These are phyloP conservation scores for Cystofilobasidium ferigula DNA, from an alignment of 768 basidiomycete species.

Conservation along the genomic window DNA sequence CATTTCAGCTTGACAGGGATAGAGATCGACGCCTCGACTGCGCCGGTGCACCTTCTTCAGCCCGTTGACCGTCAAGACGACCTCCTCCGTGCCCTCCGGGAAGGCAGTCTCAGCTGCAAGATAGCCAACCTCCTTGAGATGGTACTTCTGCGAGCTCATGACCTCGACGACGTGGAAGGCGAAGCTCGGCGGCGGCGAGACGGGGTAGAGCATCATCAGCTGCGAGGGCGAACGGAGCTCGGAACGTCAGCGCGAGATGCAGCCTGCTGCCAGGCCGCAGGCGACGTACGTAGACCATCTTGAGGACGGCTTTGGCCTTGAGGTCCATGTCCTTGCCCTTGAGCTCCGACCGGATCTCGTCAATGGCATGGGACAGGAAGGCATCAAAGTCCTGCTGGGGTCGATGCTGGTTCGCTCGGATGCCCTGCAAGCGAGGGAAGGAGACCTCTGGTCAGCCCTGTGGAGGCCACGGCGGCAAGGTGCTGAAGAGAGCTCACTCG, in stretches of 20 bases:
- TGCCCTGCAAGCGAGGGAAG: constrained; percentile 36
- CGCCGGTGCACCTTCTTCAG: constrained; percentile 65
- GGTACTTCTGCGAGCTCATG: constrained; percentile 84
- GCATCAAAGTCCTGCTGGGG: constrained; percentile 70
- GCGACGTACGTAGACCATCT: constrained; percentile 82
- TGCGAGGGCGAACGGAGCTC: constrained; percentile 37
- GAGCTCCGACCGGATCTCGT: constrained; percentile 69
- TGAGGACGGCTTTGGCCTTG: constrained; percentile 87
- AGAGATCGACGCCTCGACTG: not conserved
- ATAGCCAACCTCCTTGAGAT: constrained; percentile 91
- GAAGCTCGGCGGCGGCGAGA: constrained; percentile 85
- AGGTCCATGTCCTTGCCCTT: constrained; percentile 90
- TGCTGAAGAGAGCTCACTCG: constrained; percentile 43
- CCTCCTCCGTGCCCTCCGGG: constrained; percentile 84
- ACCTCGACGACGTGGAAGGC: constrained; percentile 96
- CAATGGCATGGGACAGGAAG: constrained; percentile 57
- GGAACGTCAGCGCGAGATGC: not conserved
- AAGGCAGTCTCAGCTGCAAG: constrained; percentile 88
- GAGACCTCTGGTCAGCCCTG: not conserved
- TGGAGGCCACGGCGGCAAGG: not conserved
- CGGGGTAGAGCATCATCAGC: constrained; percentile 85
- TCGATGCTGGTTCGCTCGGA: constrained; percentile 85
- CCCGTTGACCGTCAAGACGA: constrained; percentile 87
- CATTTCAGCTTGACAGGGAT: not conserved
- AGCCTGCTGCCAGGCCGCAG: not conserved